A percentile compares a stretch with the other conserved stretches of the same genome.
Evolutionary conservation across 306 rosid genomes (phyloP).

Genomic region (Cercis canadensis): DNA sequence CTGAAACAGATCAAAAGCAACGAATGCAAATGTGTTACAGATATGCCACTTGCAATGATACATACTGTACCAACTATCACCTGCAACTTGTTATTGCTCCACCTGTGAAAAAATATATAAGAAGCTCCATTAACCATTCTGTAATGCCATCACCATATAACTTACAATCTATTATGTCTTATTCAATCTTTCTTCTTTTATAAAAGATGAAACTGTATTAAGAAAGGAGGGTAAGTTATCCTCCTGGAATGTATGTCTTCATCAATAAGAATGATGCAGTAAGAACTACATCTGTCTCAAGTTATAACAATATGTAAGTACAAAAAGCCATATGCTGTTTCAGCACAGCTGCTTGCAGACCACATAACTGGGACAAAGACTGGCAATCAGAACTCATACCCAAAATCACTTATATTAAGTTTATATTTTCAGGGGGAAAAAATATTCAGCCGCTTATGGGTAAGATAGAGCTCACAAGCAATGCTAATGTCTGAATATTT

Average conservation of each 20-base stretch:
- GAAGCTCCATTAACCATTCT: conserved; percentile 24
- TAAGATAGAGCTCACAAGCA: conserved; percentile 36
- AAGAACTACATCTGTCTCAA: conserved; percentile 21
- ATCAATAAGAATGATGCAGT: conserved; percentile 15
- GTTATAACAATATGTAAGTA: not conserved
- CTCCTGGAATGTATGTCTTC: not conserved
- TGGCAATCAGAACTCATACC: conserved; percentile 24
- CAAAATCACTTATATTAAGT: conserved; percentile 24
- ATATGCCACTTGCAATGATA: conserved; percentile 32
- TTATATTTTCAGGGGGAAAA: not conserved
- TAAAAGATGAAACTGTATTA: too few species aligned
- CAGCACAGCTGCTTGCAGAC: conserved; percentile 23
- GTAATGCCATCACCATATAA: conserved; percentile 16
- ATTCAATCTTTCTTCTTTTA: too few species aligned
- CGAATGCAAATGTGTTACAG: conserved; percentile 5
- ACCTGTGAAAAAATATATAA: conserved; percentile 53
- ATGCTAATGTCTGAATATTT: conserved; percentile 16
- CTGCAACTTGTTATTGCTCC: conserved; percentile 89
- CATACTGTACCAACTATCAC: conserved; percentile 95
- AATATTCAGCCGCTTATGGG: conserved; percentile 2
- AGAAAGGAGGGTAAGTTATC: too few species aligned
- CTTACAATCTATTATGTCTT: conserved; percentile 18
- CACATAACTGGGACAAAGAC: conserved; percentile 29
- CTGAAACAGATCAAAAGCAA: conserved; percentile 24
- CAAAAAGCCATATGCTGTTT: too few species aligned